Percentiles rank a stretch among this genome's conserved stretches.
These are phyloP conservation scores for Crithidia mellificae DNA, from an alignment of 208 protist genomes.

Conservation along the genomic window DNA sequence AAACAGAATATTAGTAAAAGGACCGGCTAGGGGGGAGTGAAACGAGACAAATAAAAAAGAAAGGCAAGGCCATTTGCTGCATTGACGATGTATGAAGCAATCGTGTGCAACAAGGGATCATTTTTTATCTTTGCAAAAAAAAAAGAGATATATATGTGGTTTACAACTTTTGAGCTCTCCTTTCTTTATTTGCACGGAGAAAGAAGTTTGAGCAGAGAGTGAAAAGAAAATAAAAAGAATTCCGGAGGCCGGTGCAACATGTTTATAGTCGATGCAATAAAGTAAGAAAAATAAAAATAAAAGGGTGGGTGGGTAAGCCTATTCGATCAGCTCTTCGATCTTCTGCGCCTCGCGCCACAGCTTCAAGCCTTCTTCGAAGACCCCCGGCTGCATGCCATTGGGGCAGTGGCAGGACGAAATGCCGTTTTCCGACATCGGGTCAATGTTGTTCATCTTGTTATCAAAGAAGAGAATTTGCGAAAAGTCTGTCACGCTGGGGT, in stretches of 20 bases:
- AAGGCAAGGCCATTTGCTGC: no score
- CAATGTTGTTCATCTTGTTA: constrained; percentile 83
- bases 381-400: constrained; percentile 61
- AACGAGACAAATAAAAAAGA: no score
- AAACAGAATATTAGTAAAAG: no score
- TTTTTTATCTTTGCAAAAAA: no score
- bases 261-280: not conserved
- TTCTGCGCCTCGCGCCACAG: constrained; percentile 44
- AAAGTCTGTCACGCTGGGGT: constrained; percentile 56
- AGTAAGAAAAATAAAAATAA: not conserved
- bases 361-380: constrained; percentile 65
- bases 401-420: constrained; percentile 77
- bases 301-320: not conserved
- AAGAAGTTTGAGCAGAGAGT: no score
- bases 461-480: constrained; percentile 90
- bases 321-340: not conserved
- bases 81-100: no score
- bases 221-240: not conserved
- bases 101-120: no score
- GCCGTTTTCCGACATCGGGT: constrained; percentile 56
- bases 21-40: no score
- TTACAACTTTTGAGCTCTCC: no score
- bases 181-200: no score
- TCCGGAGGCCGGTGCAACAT: not conserved
- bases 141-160: no score